Base-by-base conservation (phyloP, 1,284 basidiomycete species). In the Boletellus sp. region DNA sequence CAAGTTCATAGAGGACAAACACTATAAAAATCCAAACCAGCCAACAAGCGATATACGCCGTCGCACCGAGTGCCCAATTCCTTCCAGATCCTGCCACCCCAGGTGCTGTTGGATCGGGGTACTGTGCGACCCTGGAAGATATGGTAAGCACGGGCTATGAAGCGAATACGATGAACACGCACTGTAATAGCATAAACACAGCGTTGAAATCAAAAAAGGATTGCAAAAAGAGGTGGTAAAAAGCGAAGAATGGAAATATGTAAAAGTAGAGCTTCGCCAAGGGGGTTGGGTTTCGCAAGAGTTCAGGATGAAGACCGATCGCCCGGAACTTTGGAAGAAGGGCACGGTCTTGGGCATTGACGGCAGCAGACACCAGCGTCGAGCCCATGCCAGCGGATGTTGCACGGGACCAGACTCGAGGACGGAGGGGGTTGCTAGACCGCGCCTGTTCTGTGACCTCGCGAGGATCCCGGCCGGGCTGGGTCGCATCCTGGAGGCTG, bases 201-300 rank as follows among this genome's bases (percentile, higher is more conserved):
- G 80, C 79, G 61, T 89, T 89, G 67, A 90, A 87, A 60, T 91
- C 87, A 62, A 91, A 80, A 59, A 83, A 90, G 2, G 83, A 81
- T 66, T 91, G 87, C 14, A 87, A 61, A 17, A 79, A 79, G 35
- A 91, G 69, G 60, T 87, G 83, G 17, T 76, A 79, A 62, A 89
- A 80, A 5, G 81, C 74, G 54, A 87, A 67, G 26, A 89, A 37
- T 19, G 83, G 84, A 60, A 80, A 82, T 22, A 85, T 56, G 57
- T 77, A 81, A 64, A 80, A 89, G 62, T 82, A 80, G 29, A 84
- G 56, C 50, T 71, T 77, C 52, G 76, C 75, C 55, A 69, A 70
- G 57, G 66, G 60, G 23, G 76, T 77, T 2, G 84, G 84, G 58
- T 75, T 78, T 50, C 77, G 76, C 47, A 89, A 59, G 29, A 88